A percentile compares a stretch with the other conserved stretches of the same genome.
Evolutionary conservation across 2,329 filamentous ascomycete species (phyloP).

Genomic region (Colletotrichum siamense): DNA sequence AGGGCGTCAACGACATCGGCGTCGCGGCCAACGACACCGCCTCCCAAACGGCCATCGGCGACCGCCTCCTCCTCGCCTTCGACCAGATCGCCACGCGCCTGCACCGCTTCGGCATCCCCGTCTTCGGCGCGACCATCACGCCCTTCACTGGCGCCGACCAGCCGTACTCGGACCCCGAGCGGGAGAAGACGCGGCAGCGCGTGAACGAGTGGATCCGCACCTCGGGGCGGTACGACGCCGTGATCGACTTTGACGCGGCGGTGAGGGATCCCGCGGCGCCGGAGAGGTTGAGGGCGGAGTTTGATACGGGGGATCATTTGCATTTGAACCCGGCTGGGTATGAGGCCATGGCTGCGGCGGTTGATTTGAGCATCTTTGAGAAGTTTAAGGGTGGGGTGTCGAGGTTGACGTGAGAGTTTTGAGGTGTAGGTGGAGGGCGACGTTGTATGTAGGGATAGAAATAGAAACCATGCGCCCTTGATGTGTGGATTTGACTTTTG

Average conservation of each 20-base stretch:
- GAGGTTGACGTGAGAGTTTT: not conserved
- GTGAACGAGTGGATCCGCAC: conserved; percentile 65
- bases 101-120: conserved; percentile 55
- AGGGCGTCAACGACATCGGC: conserved; percentile 71
- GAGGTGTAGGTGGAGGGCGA: not conserved
- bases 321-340: conserved; percentile 64
- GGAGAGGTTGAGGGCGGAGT: conserved; percentile 45
- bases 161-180: conserved; percentile 53
- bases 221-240: conserved; percentile 61
- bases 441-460: not conserved
- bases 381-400: conserved; percentile 26
- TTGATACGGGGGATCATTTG: conserved; percentile 64
- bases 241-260: conserved; percentile 66
- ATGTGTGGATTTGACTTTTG: not conserved
- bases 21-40: conserved; percentile 44
- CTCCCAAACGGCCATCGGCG: conserved; percentile 50
- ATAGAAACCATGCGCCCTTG: not conserved
- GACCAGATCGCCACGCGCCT: conserved; percentile 59
- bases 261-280: conserved; percentile 53
- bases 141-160: conserved; percentile 50
- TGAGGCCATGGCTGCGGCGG: conserved; percentile 56
- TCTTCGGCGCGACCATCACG: conserved; percentile 63
- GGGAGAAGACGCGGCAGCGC: conserved; percentile 58
- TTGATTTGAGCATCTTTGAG: conserved; percentile 58
- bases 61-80: conserved; percentile 58